Evolutionary conservation across 2,329 filamentous ascomycete genomes (phyloP).

Genomic region (Cercospora nicotianae): DNA sequence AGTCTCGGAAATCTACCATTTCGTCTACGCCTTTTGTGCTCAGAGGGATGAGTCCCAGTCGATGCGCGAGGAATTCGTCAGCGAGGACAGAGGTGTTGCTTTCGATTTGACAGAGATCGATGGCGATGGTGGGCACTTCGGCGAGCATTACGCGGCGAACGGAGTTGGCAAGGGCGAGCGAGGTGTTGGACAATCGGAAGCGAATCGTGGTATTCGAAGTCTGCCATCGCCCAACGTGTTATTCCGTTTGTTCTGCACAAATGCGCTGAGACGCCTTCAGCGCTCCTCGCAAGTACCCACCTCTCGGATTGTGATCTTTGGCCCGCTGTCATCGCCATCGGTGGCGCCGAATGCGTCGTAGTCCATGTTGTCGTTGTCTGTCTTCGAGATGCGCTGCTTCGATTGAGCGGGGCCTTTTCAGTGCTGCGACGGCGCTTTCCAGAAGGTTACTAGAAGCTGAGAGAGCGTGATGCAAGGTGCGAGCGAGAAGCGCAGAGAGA

Average conservation of each 20-base stretch:
- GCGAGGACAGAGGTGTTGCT: constrained; percentile 93
- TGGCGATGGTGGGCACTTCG: constrained; percentile 90
- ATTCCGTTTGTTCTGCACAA: constrained; percentile 10
- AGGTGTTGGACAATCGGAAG: constrained; percentile 86
- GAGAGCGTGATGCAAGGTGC: neutral
- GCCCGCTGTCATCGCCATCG: constrained; percentile 29
- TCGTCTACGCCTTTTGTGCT: constrained; percentile 78
- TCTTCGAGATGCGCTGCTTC: neutral
- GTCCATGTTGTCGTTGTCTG: constrained; percentile 20
- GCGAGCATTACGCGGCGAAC: constrained; percentile 87
- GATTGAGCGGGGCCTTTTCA: neutral
- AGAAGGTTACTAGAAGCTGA: neutral
- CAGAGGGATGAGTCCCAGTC: constrained; percentile 85
- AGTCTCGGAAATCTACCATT: constrained; percentile 86
- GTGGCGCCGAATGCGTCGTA: constrained; percentile 26
- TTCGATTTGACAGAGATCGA: constrained; percentile 91
- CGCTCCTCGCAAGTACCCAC: constrained; percentile 32
- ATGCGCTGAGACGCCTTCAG: neutral
- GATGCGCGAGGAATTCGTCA: constrained; percentile 93
- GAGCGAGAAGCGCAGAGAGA: neutral
- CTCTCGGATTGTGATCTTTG: constrained; percentile 48
- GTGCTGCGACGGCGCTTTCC: neutral
- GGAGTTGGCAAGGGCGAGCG: constrained; percentile 89
- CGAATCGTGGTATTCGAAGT: constrained; percentile 73
- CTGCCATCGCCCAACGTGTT: constrained; percentile 47